These are phyloP conservation scores for Talaromyces sp. DNA, from an alignment of 2,329 filamentous ascomycete species.

Conservation along the genomic window DNA sequence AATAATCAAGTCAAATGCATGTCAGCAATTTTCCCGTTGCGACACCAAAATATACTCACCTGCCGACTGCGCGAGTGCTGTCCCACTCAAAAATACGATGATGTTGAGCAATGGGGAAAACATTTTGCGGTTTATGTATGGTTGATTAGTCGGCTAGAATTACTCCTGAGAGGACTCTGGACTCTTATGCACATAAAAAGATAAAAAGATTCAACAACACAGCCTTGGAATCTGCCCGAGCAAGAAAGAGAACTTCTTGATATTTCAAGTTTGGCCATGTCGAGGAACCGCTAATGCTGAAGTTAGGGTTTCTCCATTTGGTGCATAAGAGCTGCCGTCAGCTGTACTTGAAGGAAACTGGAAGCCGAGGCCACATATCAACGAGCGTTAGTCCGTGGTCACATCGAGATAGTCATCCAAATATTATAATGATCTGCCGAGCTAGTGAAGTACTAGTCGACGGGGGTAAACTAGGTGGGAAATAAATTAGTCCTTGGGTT, in stretches of 20 bases:
- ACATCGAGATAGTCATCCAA: background rate
- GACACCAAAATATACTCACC: background rate
- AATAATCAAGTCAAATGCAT: background rate
- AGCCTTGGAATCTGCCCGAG: background rate
- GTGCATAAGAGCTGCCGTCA: background rate
- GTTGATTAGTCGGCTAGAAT: background rate
- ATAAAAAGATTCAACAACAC: background rate
- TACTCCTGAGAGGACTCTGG: background rate
- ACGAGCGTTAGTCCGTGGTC: background rate
- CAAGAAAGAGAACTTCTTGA: background rate
- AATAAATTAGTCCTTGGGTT: background rate
- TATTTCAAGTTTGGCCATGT: background rate
- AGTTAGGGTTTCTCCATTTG: background rate
- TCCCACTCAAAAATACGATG: background rate
- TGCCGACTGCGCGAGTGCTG: background rate
- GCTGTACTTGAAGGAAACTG: background rate
- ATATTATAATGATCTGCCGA: background rate
- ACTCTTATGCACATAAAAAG: too few relatives aligned
- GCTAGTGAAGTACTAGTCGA: background rate
- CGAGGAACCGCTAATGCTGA: background rate
- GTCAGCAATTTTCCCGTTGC: background rate
- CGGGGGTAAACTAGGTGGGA: background rate
- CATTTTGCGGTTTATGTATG: background rate
- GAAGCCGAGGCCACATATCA: background rate
- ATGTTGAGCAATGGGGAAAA: background rate